Evolutionary conservation across 1,139 yeast genomes (phyloP).

Genomic region (Chernovozyma sophiae-reginae): DNA sequence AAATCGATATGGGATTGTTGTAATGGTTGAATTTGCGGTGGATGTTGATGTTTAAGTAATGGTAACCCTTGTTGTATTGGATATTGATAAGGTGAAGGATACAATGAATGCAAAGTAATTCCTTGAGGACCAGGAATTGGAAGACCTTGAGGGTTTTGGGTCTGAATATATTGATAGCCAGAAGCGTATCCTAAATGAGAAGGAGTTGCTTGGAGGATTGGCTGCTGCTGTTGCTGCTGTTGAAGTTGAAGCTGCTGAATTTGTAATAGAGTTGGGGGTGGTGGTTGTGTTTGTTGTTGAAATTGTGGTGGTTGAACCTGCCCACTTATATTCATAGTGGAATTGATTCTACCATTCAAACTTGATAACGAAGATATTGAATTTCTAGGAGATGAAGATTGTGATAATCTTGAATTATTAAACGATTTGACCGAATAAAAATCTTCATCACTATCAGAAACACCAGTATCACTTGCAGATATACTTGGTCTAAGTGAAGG

Average conservation of each 20-base stretch:
- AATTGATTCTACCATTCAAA: conserved; percentile 40
- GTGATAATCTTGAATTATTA: conserved; percentile 20
- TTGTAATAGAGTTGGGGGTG: conserved; percentile 1
- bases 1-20: background rate
- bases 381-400: conserved; percentile 41
- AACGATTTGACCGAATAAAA: conserved; percentile 28
- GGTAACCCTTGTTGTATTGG: background rate
- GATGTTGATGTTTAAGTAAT: background rate
- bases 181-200: background rate
- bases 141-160: background rate
- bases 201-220: background rate
- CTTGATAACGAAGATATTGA: conserved; percentile 44
- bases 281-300: conserved; percentile 10
- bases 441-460: conserved; percentile 41
- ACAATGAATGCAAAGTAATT: background rate
- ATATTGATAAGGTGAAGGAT: conserved; percentile 2
- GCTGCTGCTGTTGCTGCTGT: conserved; percentile 2
- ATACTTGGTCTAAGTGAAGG: conserved; percentile 27
- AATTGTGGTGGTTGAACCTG: conserved; percentile 1
- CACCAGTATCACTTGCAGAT: conserved; percentile 19
- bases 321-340: conserved; percentile 16
- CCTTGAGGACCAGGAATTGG: background rate
- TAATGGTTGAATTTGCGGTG: background rate
- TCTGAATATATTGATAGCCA: background rate
- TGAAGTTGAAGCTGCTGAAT: background rate